Conservation (phyloP, 306 rosid genomes). For the Citrullus amarus region DNA sequence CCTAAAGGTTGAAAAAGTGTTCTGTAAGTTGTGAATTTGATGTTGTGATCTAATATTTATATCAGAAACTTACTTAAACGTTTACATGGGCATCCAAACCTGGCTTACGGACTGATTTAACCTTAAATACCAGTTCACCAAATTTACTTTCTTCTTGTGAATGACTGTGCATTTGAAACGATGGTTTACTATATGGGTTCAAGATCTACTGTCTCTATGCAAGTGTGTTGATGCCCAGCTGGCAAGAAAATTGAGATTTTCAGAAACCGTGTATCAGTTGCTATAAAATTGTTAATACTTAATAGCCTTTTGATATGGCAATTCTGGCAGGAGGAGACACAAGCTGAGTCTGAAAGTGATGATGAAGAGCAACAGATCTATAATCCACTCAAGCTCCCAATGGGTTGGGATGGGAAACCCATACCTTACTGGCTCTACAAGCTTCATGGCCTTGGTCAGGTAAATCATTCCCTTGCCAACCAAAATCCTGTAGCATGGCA, state of each 20-base stretch:
- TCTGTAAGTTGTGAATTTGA: background rate
- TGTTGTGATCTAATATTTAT: background rate
- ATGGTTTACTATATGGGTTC: background rate
- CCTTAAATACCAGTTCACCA: background rate
- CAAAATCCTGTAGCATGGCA: background rate
- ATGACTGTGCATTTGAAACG: background rate
- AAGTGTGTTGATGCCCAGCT: background rate
- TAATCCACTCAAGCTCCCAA: slow-evolving; percentile 94
- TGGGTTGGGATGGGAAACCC: slow-evolving; percentile 99
- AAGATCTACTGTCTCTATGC: background rate
- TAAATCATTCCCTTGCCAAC: slow-evolving; percentile 16
- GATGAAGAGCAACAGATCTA: slow-evolving; percentile 97
- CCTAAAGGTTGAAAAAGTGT: background rate
- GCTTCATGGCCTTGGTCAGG: slow-evolving; percentile 99
- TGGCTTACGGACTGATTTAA: background rate
- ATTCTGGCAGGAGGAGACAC: slow-evolving; percentile 71
- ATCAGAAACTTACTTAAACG: background rate
- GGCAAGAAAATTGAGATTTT: background rate
- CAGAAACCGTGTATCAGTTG: background rate
- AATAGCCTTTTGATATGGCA: background rate
- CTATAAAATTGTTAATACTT: background rate
- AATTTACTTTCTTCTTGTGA: background rate
- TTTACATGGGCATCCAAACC: background rate
- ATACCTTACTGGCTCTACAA: slow-evolving; percentile 98
- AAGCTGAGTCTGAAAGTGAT: slow-evolving; percentile 84